A percentile compares a stretch with the other conserved stretches of the same genome.
Evolutionary conservation across 1,139 yeast species (phyloP).

Genomic region (Pichia sp.): DNA sequence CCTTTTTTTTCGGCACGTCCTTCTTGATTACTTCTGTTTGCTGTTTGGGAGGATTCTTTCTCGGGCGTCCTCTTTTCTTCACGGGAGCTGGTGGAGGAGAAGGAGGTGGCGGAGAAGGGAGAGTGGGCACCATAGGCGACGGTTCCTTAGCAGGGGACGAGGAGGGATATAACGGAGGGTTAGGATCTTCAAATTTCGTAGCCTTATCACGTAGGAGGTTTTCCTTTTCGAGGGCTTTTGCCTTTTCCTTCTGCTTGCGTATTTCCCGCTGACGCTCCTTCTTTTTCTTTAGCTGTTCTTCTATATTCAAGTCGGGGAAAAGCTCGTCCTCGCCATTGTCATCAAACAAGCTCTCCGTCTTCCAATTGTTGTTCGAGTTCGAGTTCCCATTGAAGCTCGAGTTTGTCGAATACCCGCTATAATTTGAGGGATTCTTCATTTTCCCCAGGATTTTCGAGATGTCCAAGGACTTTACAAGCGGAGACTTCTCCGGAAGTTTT

Average conservation of each 20-base stretch:
- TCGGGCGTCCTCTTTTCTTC: slow-evolving; percentile 7
- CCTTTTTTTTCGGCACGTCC: not conserved
- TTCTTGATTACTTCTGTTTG: not conserved
- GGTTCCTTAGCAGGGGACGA: slow-evolving; percentile 3
- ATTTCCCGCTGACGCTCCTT: slow-evolving; percentile 2
- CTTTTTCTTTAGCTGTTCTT: slow-evolving; percentile 1
- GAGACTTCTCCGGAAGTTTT: slow-evolving; percentile 4
- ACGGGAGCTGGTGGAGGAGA: not conserved
- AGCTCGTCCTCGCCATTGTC: slow-evolving; percentile 9
- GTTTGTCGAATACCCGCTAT: slow-evolving; percentile 13
- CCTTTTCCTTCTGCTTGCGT: not conserved
- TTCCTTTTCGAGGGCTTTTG: not conserved
- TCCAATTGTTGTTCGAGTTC: not conserved
- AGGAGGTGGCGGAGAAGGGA: not conserved
- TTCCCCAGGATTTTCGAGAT: slow-evolving; percentile 11
- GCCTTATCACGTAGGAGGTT: slow-evolving; percentile 1
- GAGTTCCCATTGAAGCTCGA: slow-evolving; percentile 11
- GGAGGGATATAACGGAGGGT: not conserved
- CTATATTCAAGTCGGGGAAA: slow-evolving; percentile 1
- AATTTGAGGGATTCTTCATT: slow-evolving; percentile 8
- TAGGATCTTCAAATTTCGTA: not conserved
- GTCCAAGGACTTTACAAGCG: slow-evolving; percentile 6
- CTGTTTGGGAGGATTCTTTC: not conserved
- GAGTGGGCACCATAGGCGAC: not conserved
- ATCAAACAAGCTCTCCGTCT: slow-evolving; percentile 8